A percentile compares a stretch with the other conserved stretches of the same genome.
These are phyloP conservation scores for Collariella sp. DNA, from an alignment of 495 filamentous ascomycete species.

Conservation along the genomic window DNA sequence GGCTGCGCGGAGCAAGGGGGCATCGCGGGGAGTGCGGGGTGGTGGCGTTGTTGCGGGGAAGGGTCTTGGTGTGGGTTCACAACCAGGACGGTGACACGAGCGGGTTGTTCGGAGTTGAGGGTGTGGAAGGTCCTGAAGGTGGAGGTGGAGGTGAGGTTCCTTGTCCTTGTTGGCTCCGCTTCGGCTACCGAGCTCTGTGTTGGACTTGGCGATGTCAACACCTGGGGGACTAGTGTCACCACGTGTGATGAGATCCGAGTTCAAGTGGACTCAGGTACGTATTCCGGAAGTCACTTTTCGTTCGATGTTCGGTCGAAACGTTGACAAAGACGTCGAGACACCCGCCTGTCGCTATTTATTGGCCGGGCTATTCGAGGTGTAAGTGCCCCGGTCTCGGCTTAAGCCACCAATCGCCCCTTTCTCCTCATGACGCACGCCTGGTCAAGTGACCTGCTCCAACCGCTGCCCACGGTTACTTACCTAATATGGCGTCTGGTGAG, in stretches of 20 bases:
- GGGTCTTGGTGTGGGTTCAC: not conserved
- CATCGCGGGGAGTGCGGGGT: constrained; percentile 11
- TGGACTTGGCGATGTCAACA: too few species aligned
- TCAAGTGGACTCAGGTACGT: too few species aligned
- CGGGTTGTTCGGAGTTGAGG: too few species aligned
- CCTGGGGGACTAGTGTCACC: too few species aligned
- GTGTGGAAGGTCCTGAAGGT: too few species aligned
- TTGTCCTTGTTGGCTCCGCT: too few species aligned
- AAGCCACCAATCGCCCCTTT: not conserved
- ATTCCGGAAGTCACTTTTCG: too few species aligned
- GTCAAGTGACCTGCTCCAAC: constrained; percentile 13
- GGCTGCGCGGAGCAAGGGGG: constrained; percentile 13
- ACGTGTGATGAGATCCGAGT: too few species aligned
- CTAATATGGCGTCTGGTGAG: constrained; percentile 2
- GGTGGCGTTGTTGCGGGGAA: not conserved
- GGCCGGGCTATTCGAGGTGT: not conserved
- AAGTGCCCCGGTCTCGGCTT: constrained; percentile 11
- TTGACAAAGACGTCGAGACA: not conserved
- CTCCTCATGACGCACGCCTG: constrained; percentile 3
- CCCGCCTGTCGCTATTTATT: not conserved
- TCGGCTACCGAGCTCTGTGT: too few species aligned
- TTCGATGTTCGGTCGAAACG: not conserved
- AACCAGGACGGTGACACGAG: not conserved
- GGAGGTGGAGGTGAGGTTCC: too few species aligned
- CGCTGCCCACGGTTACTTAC: not conserved